Evolutionary conservation across 441 rosid genomes (phyloP), one percentile per base, ranked within the genome.

Genomic region (Viola pubescens): DNA sequence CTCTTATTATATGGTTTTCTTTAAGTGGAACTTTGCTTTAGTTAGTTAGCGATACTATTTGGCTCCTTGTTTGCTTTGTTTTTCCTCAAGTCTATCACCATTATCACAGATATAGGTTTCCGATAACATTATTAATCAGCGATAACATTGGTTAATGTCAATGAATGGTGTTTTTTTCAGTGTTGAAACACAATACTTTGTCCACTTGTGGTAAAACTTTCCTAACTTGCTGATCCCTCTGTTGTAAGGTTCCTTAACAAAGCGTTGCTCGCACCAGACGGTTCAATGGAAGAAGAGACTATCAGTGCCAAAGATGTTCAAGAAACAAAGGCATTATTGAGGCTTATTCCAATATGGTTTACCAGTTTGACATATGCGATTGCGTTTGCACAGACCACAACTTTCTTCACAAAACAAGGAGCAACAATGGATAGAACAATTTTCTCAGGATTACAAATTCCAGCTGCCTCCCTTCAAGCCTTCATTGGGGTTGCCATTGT

Each of bases 391-490:
- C 49, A 46, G n/a, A 8, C 49, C n/a, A 0, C 4, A 7, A 46
- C 49, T 46, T 46, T 46, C 49, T 46, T 46, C 49, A 46, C 49
- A 46, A 46, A 46, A 3, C 49, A 46, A 46, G 49, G 49, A 46
- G 49, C 49, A 5, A 46, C 49, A 46, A 46, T 46, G 49, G 11
- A 46, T 2, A 46, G 49, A 9, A 46, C 49, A 46, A 46, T 46
- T 12, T 46, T 46, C n/a, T 1, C 49, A 46, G 49, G 49, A 4
- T 3, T 46, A 10, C 13, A 46, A 6, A 46, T 46, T 46, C 49
- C 49, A 46, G 49, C 49, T 3, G 49, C 49, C 4, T 46, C 49
- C 49, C 49, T 46, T 46, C 49, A 5, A 9, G 9, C 48, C 48
- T 9, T 46, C 10, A 8, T 46, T 46, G 7, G 9, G 11, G 48